Evolutionary conservation across 1,284 basidiomycete species (phyloP).

Genomic region (Gymnopus androsaceus): DNA sequence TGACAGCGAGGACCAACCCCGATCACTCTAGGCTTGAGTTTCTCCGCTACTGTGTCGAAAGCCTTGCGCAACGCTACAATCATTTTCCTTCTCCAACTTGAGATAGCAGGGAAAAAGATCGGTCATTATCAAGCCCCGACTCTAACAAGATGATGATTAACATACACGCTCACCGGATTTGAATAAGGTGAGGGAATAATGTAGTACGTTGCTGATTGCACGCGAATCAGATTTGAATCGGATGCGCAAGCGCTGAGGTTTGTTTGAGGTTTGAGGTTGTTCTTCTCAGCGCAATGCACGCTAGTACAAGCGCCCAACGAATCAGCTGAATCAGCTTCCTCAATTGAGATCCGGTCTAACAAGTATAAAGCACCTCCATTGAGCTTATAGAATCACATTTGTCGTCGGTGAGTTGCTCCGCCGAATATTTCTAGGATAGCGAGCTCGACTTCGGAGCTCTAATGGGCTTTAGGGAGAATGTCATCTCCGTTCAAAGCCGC

Average conservation of each 20-base stretch:
- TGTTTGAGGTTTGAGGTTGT: too few species aligned
- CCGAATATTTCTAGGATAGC: not conserved
- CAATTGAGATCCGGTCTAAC: not conserved
- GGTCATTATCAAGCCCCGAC: slow-evolving; percentile 5
- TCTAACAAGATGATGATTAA: not conserved
- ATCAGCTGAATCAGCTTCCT: not conserved
- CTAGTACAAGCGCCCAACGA: too few species aligned
- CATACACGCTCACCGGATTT: not conserved
- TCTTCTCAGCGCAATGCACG: too few species aligned
- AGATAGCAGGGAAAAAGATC: slow-evolving; percentile 2
- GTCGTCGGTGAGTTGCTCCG: not conserved
- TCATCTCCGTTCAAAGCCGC: too few species aligned
- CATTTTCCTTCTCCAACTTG: not conserved
- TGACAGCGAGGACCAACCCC: not conserved
- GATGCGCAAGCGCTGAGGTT: too few species aligned
- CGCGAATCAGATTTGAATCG: too few species aligned
- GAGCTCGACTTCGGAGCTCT: too few species aligned
- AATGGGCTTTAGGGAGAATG: too few species aligned
- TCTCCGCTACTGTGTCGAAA: not conserved
- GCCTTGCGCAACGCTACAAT: not conserved
- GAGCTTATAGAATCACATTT: not conserved
- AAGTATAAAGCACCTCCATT: not conserved
- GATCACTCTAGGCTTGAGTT: not conserved
- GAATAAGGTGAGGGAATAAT: not conserved
- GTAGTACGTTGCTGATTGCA: too few species aligned